Evolutionary conservation across 1,284 basidiomycete genomes (phyloP).

Genomic region (Cystobasidium sp.): DNA sequence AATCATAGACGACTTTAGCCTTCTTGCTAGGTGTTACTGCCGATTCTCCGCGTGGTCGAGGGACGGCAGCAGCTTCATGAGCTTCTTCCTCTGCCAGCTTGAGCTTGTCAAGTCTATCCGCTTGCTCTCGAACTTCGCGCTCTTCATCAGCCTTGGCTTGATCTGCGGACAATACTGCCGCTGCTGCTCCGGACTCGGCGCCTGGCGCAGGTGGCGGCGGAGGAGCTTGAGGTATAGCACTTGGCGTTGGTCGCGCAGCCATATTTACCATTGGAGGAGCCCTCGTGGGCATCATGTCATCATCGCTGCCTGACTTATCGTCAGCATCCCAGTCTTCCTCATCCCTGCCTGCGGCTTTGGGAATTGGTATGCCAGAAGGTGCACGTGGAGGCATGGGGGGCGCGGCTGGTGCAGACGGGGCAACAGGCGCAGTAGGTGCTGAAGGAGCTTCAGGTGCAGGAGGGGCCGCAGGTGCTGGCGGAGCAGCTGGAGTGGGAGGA

Average conservation of each 20-base stretch:
- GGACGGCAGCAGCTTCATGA: constrained; percentile 42
- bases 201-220: constrained; percentile 30
- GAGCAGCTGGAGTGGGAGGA: constrained; percentile 52
- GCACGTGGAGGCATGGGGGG: constrained; percentile 30
- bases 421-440: constrained; percentile 60
- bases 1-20: constrained; percentile 71
- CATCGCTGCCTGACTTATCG: constrained; percentile 15
- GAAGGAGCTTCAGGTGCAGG: constrained; percentile 54
- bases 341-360: constrained; percentile 1
- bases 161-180: constrained; percentile 34
- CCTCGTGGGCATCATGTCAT: constrained; percentile 3
- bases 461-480: constrained; percentile 47
- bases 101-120: constrained; percentile 44
- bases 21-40: constrained; percentile 48
- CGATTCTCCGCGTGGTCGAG: constrained; percentile 30
- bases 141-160: constrained; percentile 33
- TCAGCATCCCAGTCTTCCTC: constrained; percentile 41
- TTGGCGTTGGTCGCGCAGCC: constrained; percentile 1
- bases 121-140: constrained; percentile 43
- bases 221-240: constrained; percentile 19
- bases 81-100: constrained; percentile 38
- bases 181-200: constrained; percentile 33
- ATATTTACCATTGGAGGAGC: constrained; percentile 25
- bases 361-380: constrained; percentile 13
- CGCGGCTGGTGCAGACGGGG: constrained; percentile 43